Evolutionary conservation across 176 grass and related monocot species (phyloP), one percentile per base, ranked within the genome.

Genomic region (Oryza nivara): DNA sequence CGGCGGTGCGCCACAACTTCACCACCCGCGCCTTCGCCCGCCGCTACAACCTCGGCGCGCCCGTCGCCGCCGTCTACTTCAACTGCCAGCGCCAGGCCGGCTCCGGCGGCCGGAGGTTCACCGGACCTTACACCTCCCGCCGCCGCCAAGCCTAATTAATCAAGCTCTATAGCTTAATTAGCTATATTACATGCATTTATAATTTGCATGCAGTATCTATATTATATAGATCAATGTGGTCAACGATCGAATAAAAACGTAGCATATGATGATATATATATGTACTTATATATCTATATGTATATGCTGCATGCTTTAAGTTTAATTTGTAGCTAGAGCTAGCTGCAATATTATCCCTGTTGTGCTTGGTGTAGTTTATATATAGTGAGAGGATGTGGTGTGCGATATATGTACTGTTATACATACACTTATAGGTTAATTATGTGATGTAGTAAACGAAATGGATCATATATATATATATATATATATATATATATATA

Each of bases 31-130:
- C 14, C 40, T 97, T 97, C 41, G 83, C 88, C 11, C 83, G 65
- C 22, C 83, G 88, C n/a, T 82, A 91, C 56, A 91, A 94, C 84
- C 83, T 97, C 17, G 90, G 90, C 26, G 22, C 74, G 4, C 95
- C 95, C 10, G 90, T 86, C 14, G 95, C 92, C 36, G 86, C 90
- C 48, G 40, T 73, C 60, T 97, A 81, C 73, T 97, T 92, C 81
- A 88, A 97, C 78, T 97, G 88, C 86, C 95, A 97, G 86, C 89
- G 95, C 72, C 88, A 89, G 58, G 48, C 40, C 28, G 95, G 95
- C 73, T 83, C 92, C 72, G 95, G 95, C n/a, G 95, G 95, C 3
- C 82, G 84, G 40, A 87, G 85, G 76, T 94, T 92, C 81, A 84
- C 85, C 70, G 89, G 88, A 0, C 68, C 84, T 4, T 90, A 86